These are phyloP conservation scores for Pedinophyceae sp. DNA, from an alignment of 139 green algal genomes.

Conservation along the genomic window DNA sequence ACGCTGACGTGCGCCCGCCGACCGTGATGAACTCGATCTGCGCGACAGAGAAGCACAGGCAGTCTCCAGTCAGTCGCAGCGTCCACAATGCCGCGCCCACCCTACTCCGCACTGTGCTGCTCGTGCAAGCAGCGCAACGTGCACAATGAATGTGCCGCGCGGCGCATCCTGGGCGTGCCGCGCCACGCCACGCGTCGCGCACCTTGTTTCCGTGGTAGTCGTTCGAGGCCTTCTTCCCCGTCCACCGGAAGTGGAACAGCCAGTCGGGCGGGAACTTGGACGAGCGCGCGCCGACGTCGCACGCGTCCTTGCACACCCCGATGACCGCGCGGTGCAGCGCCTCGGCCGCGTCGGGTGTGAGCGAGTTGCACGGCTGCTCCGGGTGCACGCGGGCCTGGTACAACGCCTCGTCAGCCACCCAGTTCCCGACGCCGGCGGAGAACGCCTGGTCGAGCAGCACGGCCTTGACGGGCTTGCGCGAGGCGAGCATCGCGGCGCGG, in stretches of 20 bases:
- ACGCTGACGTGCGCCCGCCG: constrained; percentile 50
- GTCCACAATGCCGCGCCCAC: no score
- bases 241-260: constrained; percentile 76
- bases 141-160: no score
- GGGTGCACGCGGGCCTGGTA: constrained; percentile 58
- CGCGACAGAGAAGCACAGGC: no score
- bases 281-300: constrained; percentile 35
- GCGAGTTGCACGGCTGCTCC: constrained; percentile 28
- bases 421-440: constrained; percentile 70
- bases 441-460: constrained; percentile 64
- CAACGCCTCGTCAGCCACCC: constrained; percentile 80
- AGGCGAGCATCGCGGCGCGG: constrained; percentile 30
- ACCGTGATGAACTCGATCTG: constrained; percentile 50
- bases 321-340: constrained; percentile 21
- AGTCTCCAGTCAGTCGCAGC: no score
- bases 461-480: constrained; percentile 44
- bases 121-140: no score
- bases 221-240: constrained; percentile 24
- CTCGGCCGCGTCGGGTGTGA: constrained; percentile 14
- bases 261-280: constrained; percentile 42
- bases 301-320: constrained; percentile 34
- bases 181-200: constrained; percentile 16
- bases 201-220: no score
- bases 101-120: no score
- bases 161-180: no score